Conservation (phyloP, 2,329 filamentous ascomycete genomes). For the Thermoascus crustaceus region DNA sequence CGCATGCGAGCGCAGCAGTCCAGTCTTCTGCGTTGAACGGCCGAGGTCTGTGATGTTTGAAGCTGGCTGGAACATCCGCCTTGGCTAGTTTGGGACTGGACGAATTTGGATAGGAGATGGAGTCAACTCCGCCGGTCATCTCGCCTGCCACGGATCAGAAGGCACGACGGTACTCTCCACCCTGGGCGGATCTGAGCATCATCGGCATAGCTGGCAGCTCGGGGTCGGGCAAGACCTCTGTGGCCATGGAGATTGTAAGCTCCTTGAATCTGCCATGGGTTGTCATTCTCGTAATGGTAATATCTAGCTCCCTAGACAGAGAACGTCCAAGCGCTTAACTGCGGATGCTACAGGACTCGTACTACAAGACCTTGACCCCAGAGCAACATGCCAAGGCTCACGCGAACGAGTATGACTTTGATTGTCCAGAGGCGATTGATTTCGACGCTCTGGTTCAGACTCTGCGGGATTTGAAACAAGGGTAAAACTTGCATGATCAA, state of each 20-base stretch:
- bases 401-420: conserved; percentile 89
- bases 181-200: conserved; percentile 93
- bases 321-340: conserved; percentile 3
- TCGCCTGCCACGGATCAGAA: conserved; percentile 23
- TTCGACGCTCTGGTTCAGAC: conserved; percentile 80
- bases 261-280: conserved; percentile 94
- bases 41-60: conserved; percentile 5
- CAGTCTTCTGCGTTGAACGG: background rate
- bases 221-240: conserved; percentile 88
- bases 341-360: conserved; percentile 64
- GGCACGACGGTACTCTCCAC: conserved; percentile 72
- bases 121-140: conserved; percentile 30
- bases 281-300: conserved; percentile 91
- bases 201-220: conserved; percentile 95
- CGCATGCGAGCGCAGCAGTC: too few relatives aligned
- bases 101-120: conserved; percentile 19
- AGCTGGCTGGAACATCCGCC: conserved; percentile 3
- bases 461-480: conserved; percentile 77
- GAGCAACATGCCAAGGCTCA: conserved; percentile 77
- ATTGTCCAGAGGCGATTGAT: conserved; percentile 87
- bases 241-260: conserved; percentile 84
- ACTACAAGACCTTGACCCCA: conserved; percentile 80
- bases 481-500: conserved; percentile 48
- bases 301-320: conserved; percentile 14
- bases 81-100: conserved; percentile 4